Evolutionary conservation across 495 filamentous ascomycete genomes (phyloP).

Genomic region (Aspergillus ellipticus): DNA sequence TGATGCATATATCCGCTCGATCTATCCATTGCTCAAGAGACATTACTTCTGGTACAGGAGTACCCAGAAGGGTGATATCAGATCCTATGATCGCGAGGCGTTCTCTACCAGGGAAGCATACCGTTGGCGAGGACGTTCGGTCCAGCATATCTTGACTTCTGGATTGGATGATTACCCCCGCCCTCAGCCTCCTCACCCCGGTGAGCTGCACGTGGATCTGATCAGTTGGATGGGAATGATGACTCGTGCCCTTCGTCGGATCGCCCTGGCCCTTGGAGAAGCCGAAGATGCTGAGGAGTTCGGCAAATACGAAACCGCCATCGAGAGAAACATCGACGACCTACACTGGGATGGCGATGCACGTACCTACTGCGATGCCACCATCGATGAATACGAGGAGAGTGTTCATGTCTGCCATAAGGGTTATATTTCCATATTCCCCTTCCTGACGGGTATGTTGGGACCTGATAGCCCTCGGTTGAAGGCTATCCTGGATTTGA

Average conservation of each 20-base stretch:
- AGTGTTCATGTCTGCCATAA: slow-evolving; percentile 88
- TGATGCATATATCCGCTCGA: slow-evolving; percentile 66
- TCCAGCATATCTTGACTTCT: slow-evolving; percentile 82
- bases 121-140: slow-evolving; percentile 90
- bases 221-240: slow-evolving; percentile 97
- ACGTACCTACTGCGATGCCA: slow-evolving; percentile 89
- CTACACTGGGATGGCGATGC: slow-evolving; percentile 83
- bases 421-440: slow-evolving; percentile 92
- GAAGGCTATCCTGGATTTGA: slow-evolving; percentile 68
- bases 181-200: slow-evolving; percentile 92
- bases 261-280: slow-evolving; percentile 68
- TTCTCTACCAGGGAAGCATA: slow-evolving; percentile 87
- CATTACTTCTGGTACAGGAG: slow-evolving; percentile 93
- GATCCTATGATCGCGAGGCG: slow-evolving; percentile 81
- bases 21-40: slow-evolving; percentile 89
- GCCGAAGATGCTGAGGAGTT: slow-evolving; percentile 71
- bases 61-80: slow-evolving; percentile 88
- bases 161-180: slow-evolving; percentile 96
- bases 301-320: slow-evolving; percentile 68
- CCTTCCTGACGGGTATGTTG: slow-evolving; percentile 81
- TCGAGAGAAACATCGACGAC: slow-evolving; percentile 85
- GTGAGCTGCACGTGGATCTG: slow-evolving; percentile 92
- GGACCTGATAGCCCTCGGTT: slow-evolving; percentile 67
- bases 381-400: slow-evolving; percentile 94
- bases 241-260: slow-evolving; percentile 72